These are phyloP conservation scores for Diphasiastrum complanatum DNA, from an alignment of 83 land plant species.

Conservation along the genomic window DNA sequence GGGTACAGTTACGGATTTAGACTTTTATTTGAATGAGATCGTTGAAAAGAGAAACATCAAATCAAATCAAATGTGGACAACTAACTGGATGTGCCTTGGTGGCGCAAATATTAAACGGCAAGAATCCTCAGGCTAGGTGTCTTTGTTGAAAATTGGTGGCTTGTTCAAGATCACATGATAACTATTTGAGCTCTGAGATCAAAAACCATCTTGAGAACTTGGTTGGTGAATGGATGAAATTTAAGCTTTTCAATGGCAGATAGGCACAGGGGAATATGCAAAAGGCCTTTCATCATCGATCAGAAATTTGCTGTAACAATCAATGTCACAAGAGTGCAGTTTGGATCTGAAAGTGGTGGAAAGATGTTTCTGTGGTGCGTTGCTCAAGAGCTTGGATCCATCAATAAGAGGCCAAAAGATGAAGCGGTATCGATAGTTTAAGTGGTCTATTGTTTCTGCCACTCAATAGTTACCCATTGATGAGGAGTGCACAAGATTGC, in stretches of 20 bases:
- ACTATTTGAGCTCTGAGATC: constrained; percentile 8
- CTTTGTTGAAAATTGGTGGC: constrained; percentile 64
- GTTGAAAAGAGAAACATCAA: constrained; percentile 33
- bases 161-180: constrained; percentile 27
- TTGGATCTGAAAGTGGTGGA: too few relatives aligned
- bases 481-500: constrained; percentile 46
- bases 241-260: too few relatives aligned
- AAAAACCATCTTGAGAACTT: constrained; percentile 6
- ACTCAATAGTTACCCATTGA: constrained; percentile 42
- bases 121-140: constrained; percentile 44
- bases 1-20: not conserved
- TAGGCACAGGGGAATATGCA: too few relatives aligned
- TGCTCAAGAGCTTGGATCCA: constrained; percentile 23
- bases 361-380: constrained; percentile 35
- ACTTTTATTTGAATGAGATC: constrained; percentile 35
- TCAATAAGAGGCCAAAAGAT: not conserved
- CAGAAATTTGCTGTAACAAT: too few relatives aligned
- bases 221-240: constrained; percentile 51
- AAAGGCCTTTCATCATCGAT: too few relatives aligned
- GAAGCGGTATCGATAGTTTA: constrained; percentile 41
- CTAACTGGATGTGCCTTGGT: constrained; percentile 51
- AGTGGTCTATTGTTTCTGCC: constrained; percentile 57
- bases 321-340: too few relatives aligned
- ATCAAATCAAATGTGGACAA: constrained; percentile 43
- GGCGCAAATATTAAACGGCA: constrained; percentile 28